phyloP scores from a whole-genome alignment of 805 yeast species.

The Kodamaea jinghongensis region DNA sequence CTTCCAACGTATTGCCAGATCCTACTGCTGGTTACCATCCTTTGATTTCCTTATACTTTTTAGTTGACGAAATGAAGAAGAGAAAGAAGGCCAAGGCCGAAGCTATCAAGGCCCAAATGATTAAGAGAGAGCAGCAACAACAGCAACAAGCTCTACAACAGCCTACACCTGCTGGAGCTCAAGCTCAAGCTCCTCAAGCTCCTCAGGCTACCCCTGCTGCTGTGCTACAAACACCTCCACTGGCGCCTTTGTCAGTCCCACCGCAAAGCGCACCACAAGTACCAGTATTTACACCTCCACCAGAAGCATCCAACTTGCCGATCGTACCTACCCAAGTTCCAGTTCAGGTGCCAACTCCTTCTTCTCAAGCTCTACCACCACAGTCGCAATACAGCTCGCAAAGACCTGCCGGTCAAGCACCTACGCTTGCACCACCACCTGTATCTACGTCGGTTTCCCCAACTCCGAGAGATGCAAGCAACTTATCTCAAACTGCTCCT shows the following conservation, averaged over 20 bases:
- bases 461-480: no score
- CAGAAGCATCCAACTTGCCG: no score
- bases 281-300: background rate
- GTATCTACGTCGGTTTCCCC: background rate
- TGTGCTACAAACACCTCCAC: conserved; percentile 1
- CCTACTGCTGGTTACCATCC: conserved; percentile 92
- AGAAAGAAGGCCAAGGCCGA: conserved; percentile 64
- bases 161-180: background rate
- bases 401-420: background rate
- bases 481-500: background rate
- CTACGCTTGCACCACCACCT: background rate
- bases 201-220: background rate
- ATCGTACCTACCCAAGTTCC: no score
- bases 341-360: background rate
- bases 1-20: conserved; percentile 47
- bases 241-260: no score
- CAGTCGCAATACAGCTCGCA: background rate
- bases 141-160: conserved; percentile 9
- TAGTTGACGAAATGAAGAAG: conserved; percentile 80
- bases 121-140: conserved; percentile 18
- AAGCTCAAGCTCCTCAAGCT: background rate
- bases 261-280: no score
- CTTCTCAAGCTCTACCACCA: background rate
- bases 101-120: conserved; percentile 23
- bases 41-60: conserved; percentile 75